Base-by-base conservation (phyloP, 2,329 filamentous ascomycete species). In the Massarina eburnea region DNA sequence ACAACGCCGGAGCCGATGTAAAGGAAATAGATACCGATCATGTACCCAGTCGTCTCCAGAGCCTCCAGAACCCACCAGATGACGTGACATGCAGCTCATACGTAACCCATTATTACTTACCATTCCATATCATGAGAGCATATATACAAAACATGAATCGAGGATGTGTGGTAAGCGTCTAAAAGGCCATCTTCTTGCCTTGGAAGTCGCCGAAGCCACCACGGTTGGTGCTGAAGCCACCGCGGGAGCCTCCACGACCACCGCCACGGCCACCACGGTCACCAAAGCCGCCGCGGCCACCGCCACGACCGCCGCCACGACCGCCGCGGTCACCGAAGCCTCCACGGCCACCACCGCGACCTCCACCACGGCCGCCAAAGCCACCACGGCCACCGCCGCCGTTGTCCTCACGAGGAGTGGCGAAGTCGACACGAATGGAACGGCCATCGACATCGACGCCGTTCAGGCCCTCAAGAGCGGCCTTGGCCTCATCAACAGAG, bases 341-440 rank as follows among this genome's bases (percentile, higher is more conserved):
- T 54, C 77, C 67, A 47, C 77, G 70, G 48, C 79, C 74, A 49
- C 80, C 71, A 51, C 78, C 70, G 46, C 80, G 75, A 38, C 73
- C 66, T 68, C 60, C 48, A 34, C 59, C 50, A 50, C 80, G 75
- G 45, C 79, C 74, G 52, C 80, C 73, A 49, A 77, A 71, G 54
- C 77, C 69, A 48, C 78, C 72, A 51, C 80, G 74, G 51, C 80
- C 71, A 54, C 79, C 73, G 47, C 73, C 67, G 54, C 81, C 79
- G 71, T 80, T 80, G 57, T 79, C 79, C 58, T 76, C 74, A 59
- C 86, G 85, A 59, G 86, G 82, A 54, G 80, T 76, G 56, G 88
- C 87, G 72, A 80, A 96, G 80, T 96, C 91, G 43, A 96, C 84
- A 61, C 91, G 88, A 58, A 96, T 78, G 42, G 81, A 72, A 61